These are phyloP conservation scores for Waitea zeae DNA, from an alignment of 1,284 basidiomycete genomes.

Conservation along the genomic window DNA sequence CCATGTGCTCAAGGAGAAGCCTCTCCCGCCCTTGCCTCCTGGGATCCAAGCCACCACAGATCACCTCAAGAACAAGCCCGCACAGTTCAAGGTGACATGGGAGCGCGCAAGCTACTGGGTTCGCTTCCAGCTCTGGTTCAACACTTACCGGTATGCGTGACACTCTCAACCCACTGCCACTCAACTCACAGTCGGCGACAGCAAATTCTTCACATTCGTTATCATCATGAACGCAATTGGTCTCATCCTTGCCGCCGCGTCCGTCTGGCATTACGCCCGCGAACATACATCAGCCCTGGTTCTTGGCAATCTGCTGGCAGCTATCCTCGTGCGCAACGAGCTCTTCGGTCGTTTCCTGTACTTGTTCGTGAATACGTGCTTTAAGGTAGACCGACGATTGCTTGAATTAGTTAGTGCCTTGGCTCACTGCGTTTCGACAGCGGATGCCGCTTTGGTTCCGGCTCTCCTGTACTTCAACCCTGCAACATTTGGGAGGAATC, in stretches of 20 bases:
- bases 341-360: constrained; percentile 37
- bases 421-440: constrained; percentile 13
- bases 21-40: too few relatives aligned
- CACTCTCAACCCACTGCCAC: not conserved
- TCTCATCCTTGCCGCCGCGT: constrained; percentile 41
- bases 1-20: too few relatives aligned
- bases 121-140: constrained; percentile 46
- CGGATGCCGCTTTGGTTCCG: constrained; percentile 59
- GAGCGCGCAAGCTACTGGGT: too few relatives aligned
- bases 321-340: constrained; percentile 38
- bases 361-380: constrained; percentile 27
- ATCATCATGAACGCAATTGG: constrained; percentile 42
- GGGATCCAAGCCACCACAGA: too few relatives aligned
- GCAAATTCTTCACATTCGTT: constrained; percentile 47
- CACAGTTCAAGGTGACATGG: too few relatives aligned
- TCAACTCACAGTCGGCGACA: constrained; percentile 11
- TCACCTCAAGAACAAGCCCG: too few relatives aligned
- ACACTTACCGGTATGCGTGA: constrained; percentile 38
- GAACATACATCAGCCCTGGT: constrained; percentile 45
- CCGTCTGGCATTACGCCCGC: constrained; percentile 43
- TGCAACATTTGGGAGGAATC: constrained; percentile 65
- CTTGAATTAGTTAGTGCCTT: not conserved
- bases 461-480: constrained; percentile 48
- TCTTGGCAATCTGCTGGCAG: constrained; percentile 31
- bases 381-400: constrained; percentile 38